Evolutionary conservation across 1,284 basidiomycete genomes (phyloP).

Genomic region (Heterobasidion annosum): DNA sequence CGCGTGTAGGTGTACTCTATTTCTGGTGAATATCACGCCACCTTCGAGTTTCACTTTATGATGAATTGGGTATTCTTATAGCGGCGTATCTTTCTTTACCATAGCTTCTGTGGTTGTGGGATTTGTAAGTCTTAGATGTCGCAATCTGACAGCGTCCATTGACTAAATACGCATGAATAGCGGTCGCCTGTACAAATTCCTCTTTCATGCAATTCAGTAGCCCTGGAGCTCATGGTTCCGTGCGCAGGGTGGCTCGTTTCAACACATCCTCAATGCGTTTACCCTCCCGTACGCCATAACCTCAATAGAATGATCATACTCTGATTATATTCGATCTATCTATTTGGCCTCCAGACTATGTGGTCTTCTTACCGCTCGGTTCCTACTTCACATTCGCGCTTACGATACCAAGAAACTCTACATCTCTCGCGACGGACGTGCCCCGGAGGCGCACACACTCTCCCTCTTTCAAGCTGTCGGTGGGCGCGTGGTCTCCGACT

Average conservation of each 20-base stretch:
- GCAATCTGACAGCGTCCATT: no score
- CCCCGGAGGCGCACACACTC: neutral
- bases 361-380: neutral
- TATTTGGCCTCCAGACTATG: neutral
- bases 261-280: constrained; percentile 21
- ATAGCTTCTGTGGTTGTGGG: constrained; percentile 18
- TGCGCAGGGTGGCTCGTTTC: constrained; percentile 15
- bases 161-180: no score
- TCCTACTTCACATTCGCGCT: neutral
- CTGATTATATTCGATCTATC: no score
- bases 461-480: neutral
- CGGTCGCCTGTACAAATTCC: neutral
- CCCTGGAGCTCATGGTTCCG: neutral
- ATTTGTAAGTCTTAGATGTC: constrained; percentile 15
- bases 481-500: neutral
- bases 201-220: neutral
- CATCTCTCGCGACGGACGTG: neutral
- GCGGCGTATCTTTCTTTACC: constrained; percentile 20
- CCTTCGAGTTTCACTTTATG: no score
- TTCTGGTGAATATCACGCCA: neutral
- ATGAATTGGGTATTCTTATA: constrained; percentile 3
- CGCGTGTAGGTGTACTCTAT: neutral
- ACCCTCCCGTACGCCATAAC: constrained; percentile 13
- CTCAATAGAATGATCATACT: no score
- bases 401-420: neutral